Evolutionary conservation across 371 early-diverging fungal genomes (phyloP), one percentile per base, ranked within the genome.

Genomic region (Mucor irregularis): DNA sequence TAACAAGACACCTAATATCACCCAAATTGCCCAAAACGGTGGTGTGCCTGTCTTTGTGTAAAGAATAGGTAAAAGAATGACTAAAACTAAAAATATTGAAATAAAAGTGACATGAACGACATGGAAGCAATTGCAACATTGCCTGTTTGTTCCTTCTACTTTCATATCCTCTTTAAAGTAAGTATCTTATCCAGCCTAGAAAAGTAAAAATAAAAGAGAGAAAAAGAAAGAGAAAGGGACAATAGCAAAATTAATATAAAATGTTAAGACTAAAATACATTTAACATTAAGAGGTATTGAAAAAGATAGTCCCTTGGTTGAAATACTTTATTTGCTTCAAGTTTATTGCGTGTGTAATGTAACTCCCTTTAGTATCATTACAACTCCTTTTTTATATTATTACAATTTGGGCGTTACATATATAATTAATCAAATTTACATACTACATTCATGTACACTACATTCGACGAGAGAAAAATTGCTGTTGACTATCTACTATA

Each of bases 11-110:
- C 53, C 33, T 17, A 53, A 34, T 5, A 53, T 34, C 9, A 53
- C 14, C 13, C 33, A 29, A 24, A 58, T 52, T 5, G 46, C 31
- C 58, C 58, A 58, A 17, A 35, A 45, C 4, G 58, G 52, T 3
- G 46, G 51, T 9, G 37, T 22, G 5, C 51, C 45, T 28, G 46
- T 46, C 13, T 26, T 7, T 6, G 21, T 46, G 21, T 46, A 34
- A 13, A 46, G 13, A 19, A 55, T 21, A 10, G 55, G 55, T 38
- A 46, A 19, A 28, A 28, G 35, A 9, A 52, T 21, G 7, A 28
- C 4, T 19, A 40, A n/a, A 14, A 42, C 11, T 22, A 42, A 42
- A 11, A 42, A 42, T 11, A 25, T 24, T 42, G 42, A 11, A 42
- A 42, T 7, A 21, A 42, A 21, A 10, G 13, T 42, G 24, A 24